phyloP scores from a whole-genome alignment of 2,329 filamentous ascomycete genomes.

The Thielaviopsis ethacetica region DNA sequence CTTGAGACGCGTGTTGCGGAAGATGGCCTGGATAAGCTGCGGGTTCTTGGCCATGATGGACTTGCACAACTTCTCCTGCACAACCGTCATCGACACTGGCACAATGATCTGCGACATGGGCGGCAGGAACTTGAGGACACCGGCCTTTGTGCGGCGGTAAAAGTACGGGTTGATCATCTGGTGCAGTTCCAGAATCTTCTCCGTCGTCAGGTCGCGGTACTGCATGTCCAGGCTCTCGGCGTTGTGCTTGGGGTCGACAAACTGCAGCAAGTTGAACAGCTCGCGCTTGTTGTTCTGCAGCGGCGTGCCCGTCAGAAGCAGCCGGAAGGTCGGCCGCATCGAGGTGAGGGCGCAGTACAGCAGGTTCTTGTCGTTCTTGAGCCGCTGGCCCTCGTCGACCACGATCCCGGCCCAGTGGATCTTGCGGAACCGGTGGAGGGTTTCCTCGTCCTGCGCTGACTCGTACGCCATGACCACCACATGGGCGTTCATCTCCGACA shows the following conservation, averaged over 20 bases:
- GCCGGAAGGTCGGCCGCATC: conserved; percentile 65
- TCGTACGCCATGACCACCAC: conserved; percentile 94
- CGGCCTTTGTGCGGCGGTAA: conserved; percentile 64
- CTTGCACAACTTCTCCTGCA: conserved; percentile 90
- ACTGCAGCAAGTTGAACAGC: conserved; percentile 91
- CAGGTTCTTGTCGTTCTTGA: conserved; percentile 82
- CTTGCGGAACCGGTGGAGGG: conserved; percentile 45
- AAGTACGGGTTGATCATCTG: conserved; percentile 62
- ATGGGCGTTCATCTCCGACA: conserved; percentile 64
- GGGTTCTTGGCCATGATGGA: conserved; percentile 86
- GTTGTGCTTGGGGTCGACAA: conserved; percentile 57
- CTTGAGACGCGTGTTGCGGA: conserved; percentile 51
- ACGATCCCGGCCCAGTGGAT: conserved; percentile 78
- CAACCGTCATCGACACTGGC: conserved; percentile 82
- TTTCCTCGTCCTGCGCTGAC: conserved; percentile 58
- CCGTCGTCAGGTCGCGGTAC: conserved; percentile 63
- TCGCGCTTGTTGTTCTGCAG: conserved; percentile 92
- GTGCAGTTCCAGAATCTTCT: conserved; percentile 69
- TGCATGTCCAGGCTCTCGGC: conserved; percentile 59
- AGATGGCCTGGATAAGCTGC: conserved; percentile 73
- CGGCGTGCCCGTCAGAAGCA: conserved; percentile 81
- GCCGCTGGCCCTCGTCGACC: conserved; percentile 84
- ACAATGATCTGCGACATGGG: conserved; percentile 91
- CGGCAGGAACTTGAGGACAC: conserved; percentile 81
- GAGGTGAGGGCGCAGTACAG: conserved; percentile 60